Evolutionary conservation across 345 rosid species (phyloP).

Genomic region (Kandelia obovata): DNA sequence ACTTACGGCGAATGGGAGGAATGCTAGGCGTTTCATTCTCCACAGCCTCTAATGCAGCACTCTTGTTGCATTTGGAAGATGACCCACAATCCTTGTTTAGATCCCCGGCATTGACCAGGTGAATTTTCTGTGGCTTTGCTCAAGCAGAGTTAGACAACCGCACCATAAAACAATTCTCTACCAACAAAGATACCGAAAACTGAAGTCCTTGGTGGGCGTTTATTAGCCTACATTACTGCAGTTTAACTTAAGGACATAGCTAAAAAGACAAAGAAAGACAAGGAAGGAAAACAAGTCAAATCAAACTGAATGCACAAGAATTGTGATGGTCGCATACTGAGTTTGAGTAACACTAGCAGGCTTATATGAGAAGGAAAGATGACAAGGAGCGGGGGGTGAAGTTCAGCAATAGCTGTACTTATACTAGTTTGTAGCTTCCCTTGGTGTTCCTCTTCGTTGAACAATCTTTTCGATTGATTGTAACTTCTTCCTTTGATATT

Average conservation of each 20-base stretch:
- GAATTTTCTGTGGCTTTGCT: conserved; percentile 53
- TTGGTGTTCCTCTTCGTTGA: too few relatives aligned
- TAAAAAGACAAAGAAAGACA: background rate
- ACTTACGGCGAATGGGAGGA: conserved; percentile 82
- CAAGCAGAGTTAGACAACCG: conserved; percentile 11
- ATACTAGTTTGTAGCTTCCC: too few relatives aligned
- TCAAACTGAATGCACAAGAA: conserved; percentile 18
- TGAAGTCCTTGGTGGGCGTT: too few relatives aligned
- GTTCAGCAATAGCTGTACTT: too few relatives aligned
- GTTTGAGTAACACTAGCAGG: background rate
- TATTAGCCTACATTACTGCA: background rate
- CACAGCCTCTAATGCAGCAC: conserved; percentile 39
- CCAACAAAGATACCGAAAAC: too few relatives aligned
- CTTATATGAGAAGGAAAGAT: background rate
- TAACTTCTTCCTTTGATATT: too few relatives aligned
- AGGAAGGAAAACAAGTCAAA: conserved; percentile 7
- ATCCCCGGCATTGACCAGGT: conserved; percentile 33
- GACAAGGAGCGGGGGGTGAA: too few relatives aligned
- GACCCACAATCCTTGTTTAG: conserved; percentile 55
- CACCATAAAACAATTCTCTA: background rate
- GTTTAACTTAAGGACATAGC: background rate
- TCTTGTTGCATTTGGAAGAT: conserved; percentile 53
- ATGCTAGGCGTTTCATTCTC: conserved; percentile 61
- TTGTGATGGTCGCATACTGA: background rate
- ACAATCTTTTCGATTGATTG: too few relatives aligned